A percentile compares a stretch with the other conserved stretches of the same genome.
Conservation (phyloP, 75 land plant genomes). For the Cupressus sempervirens region DNA sequence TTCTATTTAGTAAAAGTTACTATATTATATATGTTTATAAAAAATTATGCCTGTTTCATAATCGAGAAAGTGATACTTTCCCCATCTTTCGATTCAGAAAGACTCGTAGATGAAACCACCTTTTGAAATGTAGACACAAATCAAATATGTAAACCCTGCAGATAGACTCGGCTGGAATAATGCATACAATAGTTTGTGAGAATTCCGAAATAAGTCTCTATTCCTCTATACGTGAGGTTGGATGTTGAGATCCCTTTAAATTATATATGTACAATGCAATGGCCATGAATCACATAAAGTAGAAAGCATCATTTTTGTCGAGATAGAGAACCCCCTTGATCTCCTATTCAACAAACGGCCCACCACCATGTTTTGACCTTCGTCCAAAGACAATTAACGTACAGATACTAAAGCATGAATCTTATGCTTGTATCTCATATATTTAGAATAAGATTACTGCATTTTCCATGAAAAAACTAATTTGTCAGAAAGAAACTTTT, state of each 20-base stretch:
- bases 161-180: background rate
- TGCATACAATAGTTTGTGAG: background rate
- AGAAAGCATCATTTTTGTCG: background rate
- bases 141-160: background rate
- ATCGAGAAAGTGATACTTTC: too few species aligned
- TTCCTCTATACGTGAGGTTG: background rate
- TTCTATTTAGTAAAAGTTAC: too few species aligned
- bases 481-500: background rate
- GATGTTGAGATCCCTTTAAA: background rate
- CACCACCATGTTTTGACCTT: background rate
- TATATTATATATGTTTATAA: too few species aligned
- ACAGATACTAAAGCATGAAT: background rate
- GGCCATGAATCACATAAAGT: background rate
- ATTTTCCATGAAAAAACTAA: background rate
- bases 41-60: too few species aligned
- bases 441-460: background rate
- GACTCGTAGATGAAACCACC: background rate
- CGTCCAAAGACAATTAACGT: background rate
- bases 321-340: background rate
- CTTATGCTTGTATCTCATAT: background rate
- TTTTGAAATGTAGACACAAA: background rate
- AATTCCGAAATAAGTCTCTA: background rate
- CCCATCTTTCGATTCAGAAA: too few species aligned
- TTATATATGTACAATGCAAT: background rate
- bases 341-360: background rate